A percentile compares a stretch with the other conserved stretches of the same genome.
Evolutionary conservation across 2,329 filamentous ascomycete genomes (phyloP).

Genomic region (Paecilomyces variotii): DNA sequence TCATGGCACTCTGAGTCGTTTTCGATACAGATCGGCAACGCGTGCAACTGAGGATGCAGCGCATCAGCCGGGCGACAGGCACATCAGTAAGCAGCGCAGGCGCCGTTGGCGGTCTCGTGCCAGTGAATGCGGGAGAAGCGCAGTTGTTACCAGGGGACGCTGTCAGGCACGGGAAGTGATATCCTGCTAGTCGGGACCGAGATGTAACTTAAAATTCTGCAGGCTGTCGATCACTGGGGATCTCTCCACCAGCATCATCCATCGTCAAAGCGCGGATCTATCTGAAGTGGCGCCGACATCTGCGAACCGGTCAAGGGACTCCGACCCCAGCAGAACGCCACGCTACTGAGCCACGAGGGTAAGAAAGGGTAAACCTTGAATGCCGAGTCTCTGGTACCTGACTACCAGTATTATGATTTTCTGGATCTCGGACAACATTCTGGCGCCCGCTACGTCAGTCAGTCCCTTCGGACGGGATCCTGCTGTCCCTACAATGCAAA

Average conservation of each 20-base stretch:
- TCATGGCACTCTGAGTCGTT: not conserved
- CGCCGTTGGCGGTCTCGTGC: not conserved
- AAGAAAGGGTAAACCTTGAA: not conserved
- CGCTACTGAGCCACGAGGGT: not conserved
- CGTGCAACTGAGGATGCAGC: not conserved
- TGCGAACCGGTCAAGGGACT: not conserved
- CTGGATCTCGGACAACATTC: not conserved
- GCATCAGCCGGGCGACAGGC: not conserved
- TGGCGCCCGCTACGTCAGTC: not conserved
- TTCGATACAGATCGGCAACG: not conserved
- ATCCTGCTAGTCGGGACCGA: not conserved
- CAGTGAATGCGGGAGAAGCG: not conserved
- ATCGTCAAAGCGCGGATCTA: not conserved
- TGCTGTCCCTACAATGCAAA: not conserved
- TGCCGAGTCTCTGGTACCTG: not conserved
- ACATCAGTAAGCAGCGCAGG: not conserved
- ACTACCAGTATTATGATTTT: too few relatives aligned
- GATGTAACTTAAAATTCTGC: not conserved
- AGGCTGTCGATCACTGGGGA: not conserved
- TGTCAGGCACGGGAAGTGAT: not conserved
- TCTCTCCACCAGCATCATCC: not conserved
- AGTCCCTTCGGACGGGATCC: not conserved
- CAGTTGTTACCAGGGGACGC: not conserved
- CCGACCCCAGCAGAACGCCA: not conserved
- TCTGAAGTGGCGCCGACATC: not conserved